Conservation (phyloP, 768 basidiomycete genomes). For the Phaffia tasmanica region DNA sequence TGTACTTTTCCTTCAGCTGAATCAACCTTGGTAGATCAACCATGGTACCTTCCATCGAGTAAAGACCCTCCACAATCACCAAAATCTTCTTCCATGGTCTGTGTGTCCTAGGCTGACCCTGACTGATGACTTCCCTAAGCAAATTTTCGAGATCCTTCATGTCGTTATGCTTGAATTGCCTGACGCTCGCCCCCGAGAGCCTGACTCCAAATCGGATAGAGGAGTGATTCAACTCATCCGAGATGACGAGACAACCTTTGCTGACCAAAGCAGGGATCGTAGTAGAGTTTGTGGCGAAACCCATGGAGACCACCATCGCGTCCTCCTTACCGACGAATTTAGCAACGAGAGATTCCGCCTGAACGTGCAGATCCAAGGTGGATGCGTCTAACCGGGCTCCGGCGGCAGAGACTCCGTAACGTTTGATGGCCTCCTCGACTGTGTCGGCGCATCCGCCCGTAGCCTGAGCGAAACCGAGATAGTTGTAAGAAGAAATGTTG, state of each 20-base stretch:
- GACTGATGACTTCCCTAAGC: slow-evolving; percentile 81
- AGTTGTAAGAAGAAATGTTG: slow-evolving; percentile 98
- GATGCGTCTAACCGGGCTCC: slow-evolving; percentile 74
- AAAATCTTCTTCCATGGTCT: slow-evolving; percentile 99
- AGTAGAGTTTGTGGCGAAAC: slow-evolving; percentile 45
- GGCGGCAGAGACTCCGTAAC: slow-evolving; percentile 67
- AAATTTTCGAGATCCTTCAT: slow-evolving; percentile 69
- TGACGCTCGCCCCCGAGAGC: slow-evolving; percentile 72
- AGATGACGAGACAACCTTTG: slow-evolving; percentile 89
- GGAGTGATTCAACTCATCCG: slow-evolving; percentile 93
- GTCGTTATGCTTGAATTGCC: slow-evolving; percentile 96
- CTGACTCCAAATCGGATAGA: slow-evolving; percentile 88
- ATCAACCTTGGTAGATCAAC: slow-evolving; percentile 70
- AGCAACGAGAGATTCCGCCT: slow-evolving; percentile 75
- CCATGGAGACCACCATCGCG: slow-evolving; percentile 62
- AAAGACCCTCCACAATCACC: slow-evolving; percentile 85
- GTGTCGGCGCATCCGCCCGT: slow-evolving; percentile 89
- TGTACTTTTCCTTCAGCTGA: slow-evolving; percentile 85
- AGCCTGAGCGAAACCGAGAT: slow-evolving; percentile 93
- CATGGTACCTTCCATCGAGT: slow-evolving; percentile 97
- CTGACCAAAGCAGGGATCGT: slow-evolving; percentile 79
- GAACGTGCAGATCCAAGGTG: slow-evolving; percentile 69
- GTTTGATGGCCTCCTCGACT: slow-evolving; percentile 67
- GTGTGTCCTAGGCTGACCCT: slow-evolving; percentile 95
- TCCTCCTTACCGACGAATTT: slow-evolving; percentile 84